Evolutionary conservation across 2,329 filamentous ascomycete species (phyloP), one percentile per base, ranked within the genome.

Genomic region (Gnomoniopsis smithogilvyi): DNA sequence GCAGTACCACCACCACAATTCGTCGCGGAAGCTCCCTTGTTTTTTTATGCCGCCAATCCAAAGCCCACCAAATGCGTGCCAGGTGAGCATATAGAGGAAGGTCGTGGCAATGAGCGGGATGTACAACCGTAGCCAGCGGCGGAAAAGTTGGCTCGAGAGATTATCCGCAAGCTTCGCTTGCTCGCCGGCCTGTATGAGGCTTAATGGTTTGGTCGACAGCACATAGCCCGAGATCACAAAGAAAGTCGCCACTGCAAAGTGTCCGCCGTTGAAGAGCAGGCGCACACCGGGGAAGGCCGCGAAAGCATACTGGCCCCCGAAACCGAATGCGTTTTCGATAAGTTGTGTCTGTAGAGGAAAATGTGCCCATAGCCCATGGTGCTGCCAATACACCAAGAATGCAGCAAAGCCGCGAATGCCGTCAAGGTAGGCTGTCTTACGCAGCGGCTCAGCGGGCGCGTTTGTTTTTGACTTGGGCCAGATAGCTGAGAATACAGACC

Each of bases 381-480:
- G 84, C 55, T 86, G 82, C 64, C 80, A 76, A 69, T 88, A 89
- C 15, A 90, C 87, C 30, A 89, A 68, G 33, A 90, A 77, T 2
- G 87, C 85, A 4, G 86, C 86, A 62, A 89, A 87, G 3, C 87
- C 87, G 67, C 87, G 75, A 15, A 90, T 73, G 15, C 87, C 87
- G 64, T 90, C 87, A 21, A 87, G 76, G 64, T 83, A 86, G n/a
- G 84, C 82, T 6, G 84, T 87, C 19, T 75, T 73, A 7, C 80
- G 73, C 15, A 79, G 70, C 22, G 63, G 62, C n/a, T 65, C 65
- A 10, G 64, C 47, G 6, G 55, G 43, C 15, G 54, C 48, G 14
- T 36, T 54, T 12, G n/a, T 17, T 36, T 55, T 54, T 1, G 63
- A 49, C 19, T 55, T 65, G 17, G 63, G 54, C 51, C 60, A 62